Percentiles rank a stretch among this genome's conserved stretches.
Evolutionary conservation across 2,329 filamentous ascomycete genomes (phyloP).

Genomic region (Fusarium floridanum): DNA sequence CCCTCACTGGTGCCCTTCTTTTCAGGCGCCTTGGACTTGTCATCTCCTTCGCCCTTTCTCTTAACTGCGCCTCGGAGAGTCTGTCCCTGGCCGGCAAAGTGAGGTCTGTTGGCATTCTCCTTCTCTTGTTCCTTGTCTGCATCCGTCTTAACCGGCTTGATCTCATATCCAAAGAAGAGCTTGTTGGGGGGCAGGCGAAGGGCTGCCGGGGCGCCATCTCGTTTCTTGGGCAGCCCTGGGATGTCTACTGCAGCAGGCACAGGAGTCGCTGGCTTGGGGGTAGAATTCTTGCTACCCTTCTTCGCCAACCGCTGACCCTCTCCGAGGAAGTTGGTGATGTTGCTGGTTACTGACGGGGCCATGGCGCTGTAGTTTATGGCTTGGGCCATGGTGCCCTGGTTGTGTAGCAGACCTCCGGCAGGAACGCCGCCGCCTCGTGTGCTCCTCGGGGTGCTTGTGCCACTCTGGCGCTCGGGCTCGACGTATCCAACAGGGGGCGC

Average conservation of each 20-base stretch:
- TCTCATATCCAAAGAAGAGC: conserved; percentile 95
- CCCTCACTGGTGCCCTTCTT: conserved; percentile 62
- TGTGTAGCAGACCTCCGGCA: conserved; percentile 80
- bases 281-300: conserved; percentile 76
- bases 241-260: conserved; percentile 57
- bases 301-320: conserved; percentile 89
- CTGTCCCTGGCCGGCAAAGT: conserved; percentile 87
- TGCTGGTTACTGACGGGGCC: conserved; percentile 79
- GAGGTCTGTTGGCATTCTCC: conserved; percentile 74
- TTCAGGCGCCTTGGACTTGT: conserved; percentile 60
- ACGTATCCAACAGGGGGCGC: conserved; percentile 94
- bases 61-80: conserved; percentile 78
- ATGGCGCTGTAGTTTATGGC: conserved; percentile 97
- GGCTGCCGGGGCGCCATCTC: conserved; percentile 85
- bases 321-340: conserved; percentile 82
- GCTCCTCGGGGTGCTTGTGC: conserved; percentile 88
- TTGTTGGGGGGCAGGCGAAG: conserved; percentile 88
- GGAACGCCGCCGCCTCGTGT: conserved; percentile 70
- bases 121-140: conserved; percentile 77
- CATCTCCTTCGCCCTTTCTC: conserved; percentile 72
- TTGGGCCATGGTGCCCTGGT: conserved; percentile 94
- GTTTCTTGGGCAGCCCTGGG: conserved; percentile 52
- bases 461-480: conserved; percentile 82
- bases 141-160: conserved; percentile 87
- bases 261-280: conserved; percentile 79